Percentiles rank a stretch among this genome's conserved stretches.
Evolutionary conservation across 805 yeast genomes (phyloP).

Genomic region (Saccharomycopsis synnaedendra): DNA sequence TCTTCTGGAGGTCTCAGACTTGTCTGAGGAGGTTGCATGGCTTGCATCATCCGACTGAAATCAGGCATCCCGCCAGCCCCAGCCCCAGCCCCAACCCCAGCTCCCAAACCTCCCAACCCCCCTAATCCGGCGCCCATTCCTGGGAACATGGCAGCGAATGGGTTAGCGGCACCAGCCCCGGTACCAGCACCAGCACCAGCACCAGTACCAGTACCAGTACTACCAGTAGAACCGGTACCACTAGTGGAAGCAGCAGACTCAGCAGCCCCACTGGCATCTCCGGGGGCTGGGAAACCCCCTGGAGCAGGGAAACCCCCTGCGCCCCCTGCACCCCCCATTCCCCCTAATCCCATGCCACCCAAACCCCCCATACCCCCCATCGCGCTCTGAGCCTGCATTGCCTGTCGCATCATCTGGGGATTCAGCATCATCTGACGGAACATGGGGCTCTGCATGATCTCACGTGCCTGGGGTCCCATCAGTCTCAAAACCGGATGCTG

Average conservation of each 20-base stretch:
- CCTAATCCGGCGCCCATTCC: constrained; percentile 21
- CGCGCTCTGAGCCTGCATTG: constrained; percentile 41
- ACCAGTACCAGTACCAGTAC: constrained; percentile 18
- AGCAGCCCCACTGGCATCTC: constrained; percentile 18
- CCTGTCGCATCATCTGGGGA: constrained; percentile 75
- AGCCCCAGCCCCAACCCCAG: constrained; percentile 50
- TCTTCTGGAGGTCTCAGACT: constrained; percentile 75
- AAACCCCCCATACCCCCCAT: constrained; percentile 21
- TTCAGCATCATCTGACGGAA: constrained; percentile 72
- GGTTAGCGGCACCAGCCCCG: constrained; percentile 31
- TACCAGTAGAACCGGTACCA: constrained; percentile 16
- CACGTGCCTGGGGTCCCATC: constrained; percentile 84
- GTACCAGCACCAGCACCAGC: constrained; percentile 20
- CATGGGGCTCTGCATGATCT: constrained; percentile 73
- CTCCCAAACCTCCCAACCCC: constrained; percentile 53
- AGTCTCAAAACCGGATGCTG: constrained; percentile 76
- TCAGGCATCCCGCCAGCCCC: constrained; percentile 51
- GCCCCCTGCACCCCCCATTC: constrained; percentile 22
- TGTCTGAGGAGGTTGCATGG: constrained; percentile 17
- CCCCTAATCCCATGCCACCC: constrained; percentile 17
- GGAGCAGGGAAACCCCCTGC: constrained; percentile 26
- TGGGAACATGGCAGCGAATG: constrained; percentile 37
- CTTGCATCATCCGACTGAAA: constrained; percentile 5
- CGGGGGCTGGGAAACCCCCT: constrained; percentile 17
- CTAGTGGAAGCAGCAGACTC: constrained; percentile 22